Conservation (phyloP, 1,284 basidiomycete genomes). For the Naganishia liquefaciens region DNA sequence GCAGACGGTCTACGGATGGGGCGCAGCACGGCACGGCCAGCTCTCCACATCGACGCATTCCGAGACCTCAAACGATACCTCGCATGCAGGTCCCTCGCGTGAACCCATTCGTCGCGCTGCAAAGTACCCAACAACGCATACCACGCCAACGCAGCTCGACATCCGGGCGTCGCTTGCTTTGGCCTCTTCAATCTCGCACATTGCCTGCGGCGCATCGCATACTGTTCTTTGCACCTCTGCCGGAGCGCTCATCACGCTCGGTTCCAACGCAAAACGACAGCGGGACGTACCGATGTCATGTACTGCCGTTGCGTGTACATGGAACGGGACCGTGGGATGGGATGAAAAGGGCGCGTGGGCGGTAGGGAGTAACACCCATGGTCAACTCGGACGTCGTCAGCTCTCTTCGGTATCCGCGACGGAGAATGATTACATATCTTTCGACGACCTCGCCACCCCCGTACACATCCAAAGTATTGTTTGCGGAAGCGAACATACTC, state of each 20-base stretch:
- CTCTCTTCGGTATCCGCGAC: slow-evolving; percentile 30
- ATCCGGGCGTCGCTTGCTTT: neutral
- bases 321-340: slow-evolving; percentile 73
- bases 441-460: neutral
- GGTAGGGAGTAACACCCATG: slow-evolving; percentile 67
- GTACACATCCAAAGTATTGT: slow-evolving; percentile 37
- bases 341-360: slow-evolving; percentile 52
- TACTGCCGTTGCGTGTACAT: slow-evolving; percentile 64
- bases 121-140: slow-evolving; percentile 1
- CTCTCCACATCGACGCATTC: slow-evolving; percentile 34
- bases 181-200: slow-evolving; percentile 29
- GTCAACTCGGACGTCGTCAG: slow-evolving; percentile 64
- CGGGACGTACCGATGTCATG: slow-evolving; percentile 53
- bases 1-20: slow-evolving; percentile 71
- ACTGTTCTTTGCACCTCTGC: slow-evolving; percentile 62
- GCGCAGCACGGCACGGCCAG: slow-evolving; percentile 73
- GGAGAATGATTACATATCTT: neutral
- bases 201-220: slow-evolving; percentile 70
- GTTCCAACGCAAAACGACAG: slow-evolving; percentile 72
- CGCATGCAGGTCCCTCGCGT: neutral
- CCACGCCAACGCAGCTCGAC: neutral
- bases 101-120: neutral
- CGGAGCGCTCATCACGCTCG: slow-evolving; percentile 60
- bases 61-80: slow-evolving; percentile 20
- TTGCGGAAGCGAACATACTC: slow-evolving; percentile 80